phyloP scores from a whole-genome alignment of 345 rosid genomes.

The Salix suchowensis region DNA sequence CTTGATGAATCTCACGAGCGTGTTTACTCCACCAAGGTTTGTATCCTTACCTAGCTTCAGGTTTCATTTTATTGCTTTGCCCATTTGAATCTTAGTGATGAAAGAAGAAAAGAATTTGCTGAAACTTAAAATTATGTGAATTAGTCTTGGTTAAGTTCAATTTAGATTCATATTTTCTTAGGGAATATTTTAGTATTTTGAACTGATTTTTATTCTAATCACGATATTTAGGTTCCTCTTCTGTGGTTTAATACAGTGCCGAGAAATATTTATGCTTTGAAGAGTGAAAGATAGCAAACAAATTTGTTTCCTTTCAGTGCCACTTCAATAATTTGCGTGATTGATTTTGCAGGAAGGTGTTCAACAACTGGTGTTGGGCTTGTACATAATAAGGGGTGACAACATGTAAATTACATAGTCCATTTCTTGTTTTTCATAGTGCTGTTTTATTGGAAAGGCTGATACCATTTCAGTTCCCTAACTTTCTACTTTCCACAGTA shows the following conservation, averaged over 20 bases:
- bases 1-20: conserved; percentile 93
- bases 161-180: not conserved
- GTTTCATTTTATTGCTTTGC: not conserved
- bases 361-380: conserved; percentile 82
- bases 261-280: not conserved
- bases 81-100: not conserved
- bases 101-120: not conserved
- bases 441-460: not conserved
- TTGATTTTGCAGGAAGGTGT: conserved; percentile 75
- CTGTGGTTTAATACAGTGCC: not conserved
- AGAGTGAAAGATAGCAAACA: not conserved
- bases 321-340: not conserved
- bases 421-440: not conserved
- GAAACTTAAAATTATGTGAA: not conserved
- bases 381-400: conserved; percentile 96
- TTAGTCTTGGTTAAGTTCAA: not conserved
- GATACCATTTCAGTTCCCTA: not conserved
- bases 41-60: not conserved
- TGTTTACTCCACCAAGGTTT: conserved; percentile 81
- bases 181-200: not conserved
- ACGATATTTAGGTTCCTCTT: not conserved
- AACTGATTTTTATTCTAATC: not conserved
- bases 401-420: conserved; percentile 57
- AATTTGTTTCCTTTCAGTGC: not conserved
- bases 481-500: not conserved